phyloP scores from a whole-genome alignment of 108 stramenopile genomes.

The Cyclostephanos invisitatus region DNA sequence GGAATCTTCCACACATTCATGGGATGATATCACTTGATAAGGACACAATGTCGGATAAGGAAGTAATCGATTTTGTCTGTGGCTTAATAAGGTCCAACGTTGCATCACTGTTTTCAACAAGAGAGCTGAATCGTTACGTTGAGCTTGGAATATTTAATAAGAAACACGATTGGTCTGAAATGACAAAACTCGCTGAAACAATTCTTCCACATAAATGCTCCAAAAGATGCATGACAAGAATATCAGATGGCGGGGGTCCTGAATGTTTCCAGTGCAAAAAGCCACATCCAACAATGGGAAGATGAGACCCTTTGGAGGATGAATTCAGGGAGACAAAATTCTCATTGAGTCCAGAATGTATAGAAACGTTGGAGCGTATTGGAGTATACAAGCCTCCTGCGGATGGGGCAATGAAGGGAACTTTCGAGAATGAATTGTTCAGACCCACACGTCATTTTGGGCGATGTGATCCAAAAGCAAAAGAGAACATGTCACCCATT shows the following conservation, averaged over 20 bases:
- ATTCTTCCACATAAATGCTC: conserved; percentile 14
- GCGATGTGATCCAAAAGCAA: not conserved
- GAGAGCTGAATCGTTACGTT: too few species aligned
- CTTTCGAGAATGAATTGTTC: conserved; percentile 3
- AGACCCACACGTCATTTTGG: conserved; percentile 21
- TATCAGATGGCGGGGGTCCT: not conserved
- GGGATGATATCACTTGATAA: conserved; percentile 5
- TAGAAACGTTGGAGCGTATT: not conserved
- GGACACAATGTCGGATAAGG: conserved; percentile 8
- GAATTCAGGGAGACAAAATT: not conserved
- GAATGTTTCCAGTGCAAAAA: conserved; percentile 1
- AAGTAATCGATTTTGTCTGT: not conserved
- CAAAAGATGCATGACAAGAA: conserved; percentile 9
- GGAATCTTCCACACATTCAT: conserved; percentile 28
- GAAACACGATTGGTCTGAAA: conserved; percentile 1
- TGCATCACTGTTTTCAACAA: too few species aligned
- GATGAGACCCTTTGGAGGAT: not conserved
- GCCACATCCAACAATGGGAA: not conserved
- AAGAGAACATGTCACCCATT: conserved; percentile 12
- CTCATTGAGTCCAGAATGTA: not conserved
- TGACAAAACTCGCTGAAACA: not conserved
- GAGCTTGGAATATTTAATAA: conserved; percentile 13
- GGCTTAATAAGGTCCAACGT: too few species aligned
- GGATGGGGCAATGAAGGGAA: not conserved
- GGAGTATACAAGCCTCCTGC: not conserved